Evolutionary conservation across 345 rosid genomes (phyloP).

Genomic region (Garcia nutans): DNA sequence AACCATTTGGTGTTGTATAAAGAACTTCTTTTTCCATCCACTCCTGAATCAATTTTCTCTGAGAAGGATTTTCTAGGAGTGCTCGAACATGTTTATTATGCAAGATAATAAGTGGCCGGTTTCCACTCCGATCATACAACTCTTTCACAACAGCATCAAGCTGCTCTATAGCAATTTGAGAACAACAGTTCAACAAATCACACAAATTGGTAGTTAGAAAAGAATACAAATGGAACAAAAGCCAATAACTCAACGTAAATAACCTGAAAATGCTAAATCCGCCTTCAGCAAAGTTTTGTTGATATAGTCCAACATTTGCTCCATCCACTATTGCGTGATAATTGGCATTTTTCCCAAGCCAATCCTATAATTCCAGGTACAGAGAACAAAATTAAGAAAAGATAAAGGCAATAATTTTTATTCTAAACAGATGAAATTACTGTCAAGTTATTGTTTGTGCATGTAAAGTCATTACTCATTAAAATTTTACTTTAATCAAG

Average conservation of each 20-base stretch:
- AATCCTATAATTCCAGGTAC: slow-evolving; percentile 39
- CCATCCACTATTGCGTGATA: slow-evolving; percentile 85
- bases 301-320: slow-evolving; percentile 88
- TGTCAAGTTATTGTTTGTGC: background rate
- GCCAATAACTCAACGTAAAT: slow-evolving; percentile 11
- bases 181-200: slow-evolving; percentile 18
- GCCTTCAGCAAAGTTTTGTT: slow-evolving; percentile 86
- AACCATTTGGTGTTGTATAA: slow-evolving; percentile 77
- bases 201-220: background rate
- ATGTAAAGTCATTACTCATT: background rate
- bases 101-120: slow-evolving; percentile 74
- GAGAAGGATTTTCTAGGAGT: slow-evolving; percentile 53
- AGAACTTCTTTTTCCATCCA: slow-evolving; percentile 64
- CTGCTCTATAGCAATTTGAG: slow-evolving; percentile 58
- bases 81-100: slow-evolving; percentile 66
- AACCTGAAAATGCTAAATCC: slow-evolving; percentile 79
- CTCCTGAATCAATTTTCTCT: slow-evolving; percentile 55
- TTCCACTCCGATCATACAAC: slow-evolving; percentile 46
- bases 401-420: background rate
- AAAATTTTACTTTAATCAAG: background rate
- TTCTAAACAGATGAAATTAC: background rate
- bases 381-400: slow-evolving; percentile 1
- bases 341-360: slow-evolving; percentile 61
- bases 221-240: background rate
- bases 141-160: slow-evolving; percentile 78